Evolutionary conservation across 306 rosid species (phyloP).

Genomic region (Quercus variabilis): DNA sequence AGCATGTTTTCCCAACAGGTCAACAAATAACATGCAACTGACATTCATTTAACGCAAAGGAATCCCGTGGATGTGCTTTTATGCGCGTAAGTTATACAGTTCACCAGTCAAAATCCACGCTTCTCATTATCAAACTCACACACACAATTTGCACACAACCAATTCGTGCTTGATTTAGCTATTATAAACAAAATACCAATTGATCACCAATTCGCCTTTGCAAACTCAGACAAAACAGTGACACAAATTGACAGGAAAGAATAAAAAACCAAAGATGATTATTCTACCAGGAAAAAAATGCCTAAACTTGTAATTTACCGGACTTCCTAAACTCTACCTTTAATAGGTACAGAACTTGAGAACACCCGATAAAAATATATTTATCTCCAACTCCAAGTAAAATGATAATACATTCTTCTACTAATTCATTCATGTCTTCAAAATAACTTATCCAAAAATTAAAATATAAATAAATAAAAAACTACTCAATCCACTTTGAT

Average conservation of each 20-base stretch:
- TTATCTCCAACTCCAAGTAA: no score
- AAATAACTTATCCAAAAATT: no score
- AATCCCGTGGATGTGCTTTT: not conserved
- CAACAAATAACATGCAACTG: not conserved
- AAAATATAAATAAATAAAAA: not conserved
- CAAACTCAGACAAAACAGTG: not conserved
- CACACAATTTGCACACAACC: not conserved
- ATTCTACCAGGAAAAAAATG: not conserved
- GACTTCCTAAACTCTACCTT: no score
- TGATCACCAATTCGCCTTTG: not conserved
- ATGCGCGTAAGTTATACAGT: not conserved
- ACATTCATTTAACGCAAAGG: not conserved
- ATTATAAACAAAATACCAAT: not conserved
- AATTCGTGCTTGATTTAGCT: not conserved
- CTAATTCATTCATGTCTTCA: no score
- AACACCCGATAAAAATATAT: no score
- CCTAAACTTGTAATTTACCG: not conserved
- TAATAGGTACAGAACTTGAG: no score
- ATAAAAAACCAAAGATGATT: not conserved
- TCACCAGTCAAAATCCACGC: not conserved
- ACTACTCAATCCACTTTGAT: no score
- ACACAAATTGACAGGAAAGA: not conserved
- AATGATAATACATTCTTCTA: no score
- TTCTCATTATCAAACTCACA: not conserved
- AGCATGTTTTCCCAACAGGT: not conserved